A percentile compares a stretch with the other conserved stretches of the same genome.
Conservation (phyloP, 768 basidiomycete species). For the Pulveroboletus sp. region DNA sequence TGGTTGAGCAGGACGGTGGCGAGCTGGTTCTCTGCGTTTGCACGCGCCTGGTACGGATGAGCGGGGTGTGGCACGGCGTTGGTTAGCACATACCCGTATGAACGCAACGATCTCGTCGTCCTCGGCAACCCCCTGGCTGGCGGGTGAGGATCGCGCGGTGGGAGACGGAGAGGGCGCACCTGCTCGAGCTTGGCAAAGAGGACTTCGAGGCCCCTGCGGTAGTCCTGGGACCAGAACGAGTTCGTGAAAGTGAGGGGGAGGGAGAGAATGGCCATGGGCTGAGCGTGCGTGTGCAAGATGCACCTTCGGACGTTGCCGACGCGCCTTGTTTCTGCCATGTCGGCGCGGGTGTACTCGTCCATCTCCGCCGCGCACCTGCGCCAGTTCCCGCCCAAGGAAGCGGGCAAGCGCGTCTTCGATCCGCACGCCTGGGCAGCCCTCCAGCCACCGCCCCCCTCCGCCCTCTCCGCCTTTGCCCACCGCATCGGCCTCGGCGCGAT, state of each 20-base stretch:
- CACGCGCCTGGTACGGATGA: conserved; percentile 54
- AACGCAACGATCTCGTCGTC: conserved; percentile 81
- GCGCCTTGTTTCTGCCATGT: conserved; percentile 15
- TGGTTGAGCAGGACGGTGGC: conserved; percentile 56
- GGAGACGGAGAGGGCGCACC: conserved; percentile 37
- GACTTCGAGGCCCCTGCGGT: conserved; percentile 76
- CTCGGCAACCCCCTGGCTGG: conserved; percentile 68
- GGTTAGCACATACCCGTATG: conserved; percentile 58
- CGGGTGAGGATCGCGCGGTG: conserved; percentile 11
- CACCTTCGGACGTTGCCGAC: conserved; percentile 30
- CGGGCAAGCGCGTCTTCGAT: conserved; percentile 48
- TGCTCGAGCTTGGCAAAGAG: conserved; percentile 75
- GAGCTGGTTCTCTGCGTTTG: conserved; percentile 61
- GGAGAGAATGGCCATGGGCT: conserved; percentile 78
- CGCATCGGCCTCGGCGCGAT: conserved; percentile 66
- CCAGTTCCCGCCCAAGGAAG: conserved; percentile 61
- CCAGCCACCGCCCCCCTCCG: conserved; percentile 68
- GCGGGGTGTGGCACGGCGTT: conserved; percentile 7
- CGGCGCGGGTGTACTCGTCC: conserved; percentile 30
- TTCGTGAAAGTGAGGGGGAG: conserved; percentile 87
- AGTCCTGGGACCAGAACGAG: conserved; percentile 95
- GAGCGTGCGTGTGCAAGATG: conserved; percentile 11
- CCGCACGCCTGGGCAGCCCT: conserved; percentile 65
- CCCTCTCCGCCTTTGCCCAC: conserved; percentile 72
- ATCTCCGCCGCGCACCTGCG: conserved; percentile 53